Evolutionary conservation across 306 rosid genomes (phyloP), one percentile per base, ranked within the genome.

Genomic region (Sindora glabra): DNA sequence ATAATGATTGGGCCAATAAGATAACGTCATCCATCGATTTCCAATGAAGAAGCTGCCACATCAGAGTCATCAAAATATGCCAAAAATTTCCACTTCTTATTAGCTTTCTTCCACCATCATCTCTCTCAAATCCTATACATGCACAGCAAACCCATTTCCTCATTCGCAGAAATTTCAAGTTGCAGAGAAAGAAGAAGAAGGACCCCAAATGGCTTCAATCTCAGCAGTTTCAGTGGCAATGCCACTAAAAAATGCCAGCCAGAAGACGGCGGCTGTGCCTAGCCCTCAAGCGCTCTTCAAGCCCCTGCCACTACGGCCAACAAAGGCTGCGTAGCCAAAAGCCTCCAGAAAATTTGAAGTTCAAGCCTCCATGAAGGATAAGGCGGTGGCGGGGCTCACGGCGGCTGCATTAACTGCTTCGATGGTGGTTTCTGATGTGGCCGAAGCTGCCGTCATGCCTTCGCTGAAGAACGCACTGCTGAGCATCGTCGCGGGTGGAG

Each of bases 381-480:
- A 94, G 71, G 94, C 79, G 3, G 76, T 82, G 41, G 66, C 89
- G 0, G 97, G 95, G 15, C 59, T 94, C 47, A 70, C 94, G 0
- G 95, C 97, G 0, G 90, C 84, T 0, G 89, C 82, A 10, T 75
- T 89, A 71, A 78, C 97, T 0, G 94, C 89, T 23, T 78, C 94
- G 5, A 73, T 84, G 97, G 63, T 89, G 72, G 81, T 75, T 58
- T 97, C 95, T 1, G 94, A 89, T 48, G 89, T 84, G 44, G 99
- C 99, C 0, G 95, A 89, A 65, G 99, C 99, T 0, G 99, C 95
- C 0, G 83, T 82, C 19, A 6, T 94, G 9, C 95, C 99, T 1
- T 94, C 99, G 24, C 86, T 94, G 56, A 94, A 86, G 81, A 94
- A 94, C 83, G 89, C 89, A 82, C 73, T 89, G 89, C 99, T 94